Conservation (phyloP, 1,284 basidiomycete genomes). For the Agaricales sp. region DNA sequence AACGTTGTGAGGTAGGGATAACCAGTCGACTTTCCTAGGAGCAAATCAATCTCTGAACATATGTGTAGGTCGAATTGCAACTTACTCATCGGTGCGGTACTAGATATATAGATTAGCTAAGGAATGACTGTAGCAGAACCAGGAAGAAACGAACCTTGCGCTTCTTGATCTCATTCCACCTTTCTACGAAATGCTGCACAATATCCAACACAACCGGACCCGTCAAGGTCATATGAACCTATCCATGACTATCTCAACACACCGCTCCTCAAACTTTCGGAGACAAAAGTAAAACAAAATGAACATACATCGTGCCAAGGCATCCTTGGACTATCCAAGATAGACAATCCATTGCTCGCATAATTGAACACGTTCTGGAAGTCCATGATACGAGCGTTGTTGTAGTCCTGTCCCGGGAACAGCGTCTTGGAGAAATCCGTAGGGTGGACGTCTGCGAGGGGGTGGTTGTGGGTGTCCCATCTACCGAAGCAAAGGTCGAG, state of each 20-base stretch:
- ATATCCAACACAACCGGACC: constrained; percentile 84
- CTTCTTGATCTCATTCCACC: constrained; percentile 81
- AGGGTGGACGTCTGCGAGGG: constrained; percentile 84
- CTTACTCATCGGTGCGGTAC: constrained; percentile 47
- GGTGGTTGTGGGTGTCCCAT: constrained; percentile 86
- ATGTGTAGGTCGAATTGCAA: constrained; percentile 7
- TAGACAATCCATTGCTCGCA: constrained; percentile 63
- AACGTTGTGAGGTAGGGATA: constrained; percentile 75
- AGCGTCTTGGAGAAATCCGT: constrained; percentile 73
- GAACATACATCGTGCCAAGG: constrained; percentile 77
- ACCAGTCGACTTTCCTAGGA: constrained; percentile 44
- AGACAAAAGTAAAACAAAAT: constrained; percentile 2
- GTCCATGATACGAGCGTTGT: constrained; percentile 76
- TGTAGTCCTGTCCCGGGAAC: constrained; percentile 93
- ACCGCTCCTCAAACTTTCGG: constrained; percentile 2
- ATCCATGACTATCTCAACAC: constrained; percentile 6
- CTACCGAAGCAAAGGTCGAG: constrained; percentile 91
- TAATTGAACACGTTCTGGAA: constrained; percentile 79
- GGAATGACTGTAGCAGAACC: not conserved
- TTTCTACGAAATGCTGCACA: constrained; percentile 83
- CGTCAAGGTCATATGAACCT: constrained; percentile 80
- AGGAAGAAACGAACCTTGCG: constrained; percentile 42
- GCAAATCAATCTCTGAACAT: not conserved
- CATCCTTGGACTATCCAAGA: constrained; percentile 70
- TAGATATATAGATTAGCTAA: constrained; percentile 11